Conservation (phyloP, 345 rosid genomes). For the Eucalyptus erythrocorys region DNA sequence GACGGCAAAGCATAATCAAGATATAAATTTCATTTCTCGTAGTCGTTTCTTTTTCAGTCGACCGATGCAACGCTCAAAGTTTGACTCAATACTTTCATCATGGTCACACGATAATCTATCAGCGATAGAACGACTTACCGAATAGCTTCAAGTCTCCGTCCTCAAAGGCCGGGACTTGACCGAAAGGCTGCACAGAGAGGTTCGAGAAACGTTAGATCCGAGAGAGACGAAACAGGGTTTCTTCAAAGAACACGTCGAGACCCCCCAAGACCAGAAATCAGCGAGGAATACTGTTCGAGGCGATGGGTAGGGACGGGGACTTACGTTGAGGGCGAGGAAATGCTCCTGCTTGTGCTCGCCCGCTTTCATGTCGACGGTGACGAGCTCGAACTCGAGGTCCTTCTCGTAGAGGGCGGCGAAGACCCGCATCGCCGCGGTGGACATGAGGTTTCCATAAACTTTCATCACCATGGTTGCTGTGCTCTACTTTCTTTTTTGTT, state of each 20-base stretch:
- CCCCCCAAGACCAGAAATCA: not conserved
- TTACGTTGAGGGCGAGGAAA: slow-evolving; percentile 1
- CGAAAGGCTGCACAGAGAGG: slow-evolving; percentile 56
- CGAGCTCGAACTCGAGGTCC: slow-evolving; percentile 14
- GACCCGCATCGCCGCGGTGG: slow-evolving; percentile 9
- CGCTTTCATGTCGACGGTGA: slow-evolving; percentile 1
- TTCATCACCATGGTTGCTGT: not conserved
- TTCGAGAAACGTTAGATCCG: slow-evolving; percentile 35
- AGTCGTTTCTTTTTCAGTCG: not conserved
- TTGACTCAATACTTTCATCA: not conserved
- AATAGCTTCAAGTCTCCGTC: slow-evolving; percentile 61
- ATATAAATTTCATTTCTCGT: not conserved
- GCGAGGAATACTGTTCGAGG: slow-evolving; percentile 1
- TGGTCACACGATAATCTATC: not conserved
- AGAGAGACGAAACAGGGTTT: slow-evolving; percentile 4
- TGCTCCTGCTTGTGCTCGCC: slow-evolving; percentile 20
- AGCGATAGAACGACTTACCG: slow-evolving; percentile 15
- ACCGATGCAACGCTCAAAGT: not conserved
- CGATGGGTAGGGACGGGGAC: not conserved
- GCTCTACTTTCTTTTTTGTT: not conserved
- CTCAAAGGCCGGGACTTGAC: slow-evolving; percentile 63
- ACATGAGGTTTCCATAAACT: slow-evolving; percentile 1
- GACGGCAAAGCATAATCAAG: not conserved
- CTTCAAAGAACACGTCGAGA: slow-evolving; percentile 10
- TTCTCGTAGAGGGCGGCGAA: slow-evolving; percentile 14